Conservation (phyloP, 768 basidiomycete species). For the Termitomyces heimii region DNA sequence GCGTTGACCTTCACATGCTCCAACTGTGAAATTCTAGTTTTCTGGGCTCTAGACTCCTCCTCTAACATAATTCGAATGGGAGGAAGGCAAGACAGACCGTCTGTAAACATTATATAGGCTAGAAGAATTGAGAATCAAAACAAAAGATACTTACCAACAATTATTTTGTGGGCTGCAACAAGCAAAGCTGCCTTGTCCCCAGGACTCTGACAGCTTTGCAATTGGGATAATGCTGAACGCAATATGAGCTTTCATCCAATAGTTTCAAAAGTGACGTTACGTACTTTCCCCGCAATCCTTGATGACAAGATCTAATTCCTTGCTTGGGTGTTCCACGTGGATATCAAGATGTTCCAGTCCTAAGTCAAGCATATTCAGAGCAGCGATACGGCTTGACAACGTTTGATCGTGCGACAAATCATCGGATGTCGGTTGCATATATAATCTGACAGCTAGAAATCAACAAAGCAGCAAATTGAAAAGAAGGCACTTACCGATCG, state of each 20-base stretch:
- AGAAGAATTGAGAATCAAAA: neutral
- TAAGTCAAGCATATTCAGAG: constrained; percentile 87
- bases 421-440: constrained; percentile 57
- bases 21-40: constrained; percentile 12
- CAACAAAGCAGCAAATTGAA: neutral
- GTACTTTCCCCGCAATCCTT: constrained; percentile 72
- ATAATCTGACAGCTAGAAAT: constrained; percentile 44
- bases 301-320: constrained; percentile 58
- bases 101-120: constrained; percentile 28
- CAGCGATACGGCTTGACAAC: constrained; percentile 82
- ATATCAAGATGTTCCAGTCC: constrained; percentile 86
- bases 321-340: constrained; percentile 52
- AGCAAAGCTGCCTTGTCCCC: constrained; percentile 75
- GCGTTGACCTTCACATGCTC: constrained; percentile 10
- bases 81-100: constrained; percentile 70
- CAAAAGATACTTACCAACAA: constrained; percentile 62
- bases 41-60: constrained; percentile 26
- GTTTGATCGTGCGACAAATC: constrained; percentile 90
- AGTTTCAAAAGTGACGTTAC: constrained; percentile 16
- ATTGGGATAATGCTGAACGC: constrained; percentile 25
- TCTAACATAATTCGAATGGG: constrained; percentile 71
- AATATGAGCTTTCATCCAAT: neutral
- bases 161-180: constrained; percentile 77
- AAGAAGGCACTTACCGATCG: constrained; percentile 53
- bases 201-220: constrained; percentile 48